Percentiles rank a stretch among this genome's conserved stretches.
Conservation (phyloP, 257 asterid genomes). For the Haberlea rhodopensis region DNA sequence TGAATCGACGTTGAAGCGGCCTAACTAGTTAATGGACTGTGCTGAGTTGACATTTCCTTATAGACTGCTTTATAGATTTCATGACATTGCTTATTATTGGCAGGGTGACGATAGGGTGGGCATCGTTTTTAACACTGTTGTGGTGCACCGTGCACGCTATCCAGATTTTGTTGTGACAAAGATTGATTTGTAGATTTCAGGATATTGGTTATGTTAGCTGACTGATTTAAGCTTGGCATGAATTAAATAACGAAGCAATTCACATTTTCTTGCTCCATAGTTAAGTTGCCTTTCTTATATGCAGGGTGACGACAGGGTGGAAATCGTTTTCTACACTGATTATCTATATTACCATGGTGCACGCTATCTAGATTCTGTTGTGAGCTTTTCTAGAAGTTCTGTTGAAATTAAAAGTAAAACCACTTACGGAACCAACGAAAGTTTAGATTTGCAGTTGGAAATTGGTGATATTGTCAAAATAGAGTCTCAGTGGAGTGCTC, state of each 20-base stretch:
- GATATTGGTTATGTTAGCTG: slow-evolving; percentile 15
- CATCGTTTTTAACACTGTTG: neutral
- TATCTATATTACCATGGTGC: slow-evolving; percentile 41
- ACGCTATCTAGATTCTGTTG: slow-evolving; percentile 42
- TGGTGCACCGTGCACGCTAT: too few relatives aligned
- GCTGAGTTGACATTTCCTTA: neutral
- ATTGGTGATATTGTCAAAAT: slow-evolving; percentile 59
- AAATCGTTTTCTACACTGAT: slow-evolving; percentile 49
- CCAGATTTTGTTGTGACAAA: slow-evolving; percentile 16
- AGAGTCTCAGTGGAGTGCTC: slow-evolving; percentile 65
- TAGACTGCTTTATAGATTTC: neutral
- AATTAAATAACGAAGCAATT: slow-evolving; percentile 17
- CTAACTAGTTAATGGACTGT: slow-evolving; percentile 3
- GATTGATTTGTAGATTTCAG: slow-evolving; percentile 2
- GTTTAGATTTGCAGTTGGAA: slow-evolving; percentile 44
- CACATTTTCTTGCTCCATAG: slow-evolving; percentile 19
- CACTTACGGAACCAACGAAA: slow-evolving; percentile 29
- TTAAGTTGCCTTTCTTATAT: slow-evolving; percentile 30
- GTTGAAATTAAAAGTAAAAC: slow-evolving; percentile 52
- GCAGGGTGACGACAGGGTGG: slow-evolving; percentile 50
- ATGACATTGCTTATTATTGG: neutral
- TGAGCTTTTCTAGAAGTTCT: slow-evolving; percentile 52
- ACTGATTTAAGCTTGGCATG: slow-evolving; percentile 10
- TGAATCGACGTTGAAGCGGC: slow-evolving; percentile 21
- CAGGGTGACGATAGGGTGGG: neutral